These are phyloP conservation scores for Sugiyamaella lignohabitans DNA, from an alignment of 805 yeast genomes.

Conservation along the genomic window DNA sequence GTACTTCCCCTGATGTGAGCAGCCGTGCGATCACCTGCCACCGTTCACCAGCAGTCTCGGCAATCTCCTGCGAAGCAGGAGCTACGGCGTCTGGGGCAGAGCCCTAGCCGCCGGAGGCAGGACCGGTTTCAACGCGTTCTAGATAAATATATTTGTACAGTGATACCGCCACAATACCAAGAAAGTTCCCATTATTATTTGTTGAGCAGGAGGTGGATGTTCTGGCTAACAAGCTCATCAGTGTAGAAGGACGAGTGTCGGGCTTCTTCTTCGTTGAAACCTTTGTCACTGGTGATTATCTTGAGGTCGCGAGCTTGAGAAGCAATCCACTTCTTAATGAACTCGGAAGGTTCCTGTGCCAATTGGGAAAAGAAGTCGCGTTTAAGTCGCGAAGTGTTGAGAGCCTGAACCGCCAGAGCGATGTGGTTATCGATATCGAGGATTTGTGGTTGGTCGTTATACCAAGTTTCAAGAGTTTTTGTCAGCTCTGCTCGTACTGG, in stretches of 20 bases:
- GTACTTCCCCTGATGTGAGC: no score
- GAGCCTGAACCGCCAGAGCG: slow-evolving; percentile 43
- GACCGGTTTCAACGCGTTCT: no score
- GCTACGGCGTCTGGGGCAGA: no score
- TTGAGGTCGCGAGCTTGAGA: slow-evolving; percentile 80
- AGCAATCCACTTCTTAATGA: slow-evolving; percentile 65
- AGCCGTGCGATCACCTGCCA: no score
- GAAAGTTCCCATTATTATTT: no score
- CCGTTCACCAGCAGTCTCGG: no score
- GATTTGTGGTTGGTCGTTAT: slow-evolving; percentile 36
- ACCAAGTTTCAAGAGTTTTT: slow-evolving; percentile 36
- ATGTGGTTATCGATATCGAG: slow-evolving; percentile 40
- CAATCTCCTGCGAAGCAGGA: no score
- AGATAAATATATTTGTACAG: no score
- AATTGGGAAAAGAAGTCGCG: slow-evolving; percentile 73
- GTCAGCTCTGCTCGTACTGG: slow-evolving; percentile 32
- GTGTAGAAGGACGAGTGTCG: slow-evolving; percentile 78
- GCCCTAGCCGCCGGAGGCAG: no score
- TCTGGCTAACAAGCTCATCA: slow-evolving; percentile 71
- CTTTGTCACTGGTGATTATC: slow-evolving; percentile 83
- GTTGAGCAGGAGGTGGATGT: slow-evolving; percentile 60
- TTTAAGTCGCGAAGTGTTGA: slow-evolving; percentile 51
- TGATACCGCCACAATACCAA: no score
- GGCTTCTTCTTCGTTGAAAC: slow-evolving; percentile 80
- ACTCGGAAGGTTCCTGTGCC: slow-evolving; percentile 68